These are phyloP conservation scores for Boletus edulis DNA, from an alignment of 768 basidiomycete species.

Conservation along the genomic window DNA sequence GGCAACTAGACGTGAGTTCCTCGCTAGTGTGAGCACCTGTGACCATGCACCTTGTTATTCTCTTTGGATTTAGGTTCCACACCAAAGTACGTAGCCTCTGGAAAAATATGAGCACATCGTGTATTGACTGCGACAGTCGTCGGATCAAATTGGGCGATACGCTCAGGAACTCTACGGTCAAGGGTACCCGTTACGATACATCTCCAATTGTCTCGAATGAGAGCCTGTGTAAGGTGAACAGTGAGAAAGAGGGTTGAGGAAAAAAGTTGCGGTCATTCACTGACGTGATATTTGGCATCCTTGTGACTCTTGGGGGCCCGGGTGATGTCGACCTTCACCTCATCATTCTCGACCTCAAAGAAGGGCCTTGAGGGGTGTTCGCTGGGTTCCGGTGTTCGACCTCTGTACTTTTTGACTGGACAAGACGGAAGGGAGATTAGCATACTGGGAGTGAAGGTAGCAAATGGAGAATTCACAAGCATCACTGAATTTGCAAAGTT, in stretches of 20 bases:
- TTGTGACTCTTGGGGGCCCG: not conserved
- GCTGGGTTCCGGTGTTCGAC: conserved; percentile 19
- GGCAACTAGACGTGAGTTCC: not conserved
- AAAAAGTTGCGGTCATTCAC: not conserved
- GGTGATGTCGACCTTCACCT: not conserved
- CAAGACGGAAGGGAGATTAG: not conserved
- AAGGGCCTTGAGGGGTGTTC: conserved; percentile 15
- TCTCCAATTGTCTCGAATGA: conserved; percentile 35
- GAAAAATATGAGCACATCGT: conserved; percentile 2
- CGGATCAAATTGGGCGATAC: not conserved
- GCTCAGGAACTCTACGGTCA: conserved; percentile 8
- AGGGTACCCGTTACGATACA: conserved; percentile 31
- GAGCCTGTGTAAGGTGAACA: conserved; percentile 24
- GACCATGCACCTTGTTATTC: not conserved
- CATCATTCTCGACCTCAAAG: conserved; percentile 7
- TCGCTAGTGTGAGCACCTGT: not conserved
- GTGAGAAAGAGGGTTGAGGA: not conserved
- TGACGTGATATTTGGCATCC: conserved; percentile 3
- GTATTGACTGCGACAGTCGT: not conserved
- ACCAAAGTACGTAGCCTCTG: conserved; percentile 1
- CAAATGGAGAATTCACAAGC: not conserved
- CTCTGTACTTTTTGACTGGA: conserved; percentile 15
- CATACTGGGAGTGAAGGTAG: not conserved
- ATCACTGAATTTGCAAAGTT: too few relatives aligned
- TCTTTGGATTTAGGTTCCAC: not conserved